Evolutionary conservation across 208 protist species (phyloP).

Genomic region (Leishmania guyanensis): DNA sequence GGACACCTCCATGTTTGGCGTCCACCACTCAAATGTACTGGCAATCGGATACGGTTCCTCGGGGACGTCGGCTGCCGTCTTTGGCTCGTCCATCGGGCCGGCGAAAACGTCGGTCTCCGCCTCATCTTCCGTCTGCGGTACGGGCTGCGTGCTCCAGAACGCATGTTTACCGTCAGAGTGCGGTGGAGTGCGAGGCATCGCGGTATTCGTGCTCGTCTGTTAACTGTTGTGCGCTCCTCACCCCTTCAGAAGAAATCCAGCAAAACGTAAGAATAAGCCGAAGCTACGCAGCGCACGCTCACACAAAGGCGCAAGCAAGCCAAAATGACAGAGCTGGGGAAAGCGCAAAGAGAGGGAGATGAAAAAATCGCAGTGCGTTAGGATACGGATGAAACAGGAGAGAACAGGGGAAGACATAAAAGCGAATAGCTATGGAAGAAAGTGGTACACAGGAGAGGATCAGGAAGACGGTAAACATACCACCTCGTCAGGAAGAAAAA

Average conservation of each 20-base stretch:
- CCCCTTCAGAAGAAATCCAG: not conserved
- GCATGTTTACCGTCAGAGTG: constrained; percentile 33
- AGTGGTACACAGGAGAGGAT: not conserved
- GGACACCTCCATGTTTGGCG: constrained; percentile 81
- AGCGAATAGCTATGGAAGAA: not conserved
- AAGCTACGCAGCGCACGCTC: not conserved
- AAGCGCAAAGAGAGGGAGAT: not conserved
- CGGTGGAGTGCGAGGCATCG: constrained; percentile 15
- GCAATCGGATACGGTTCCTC: constrained; percentile 92
- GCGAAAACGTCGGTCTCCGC: constrained; percentile 27
- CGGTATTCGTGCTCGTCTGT: not conserved
- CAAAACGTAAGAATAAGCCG: not conserved
- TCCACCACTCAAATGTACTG: constrained; percentile 95
- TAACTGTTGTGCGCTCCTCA: not conserved
- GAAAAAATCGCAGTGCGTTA: not conserved
- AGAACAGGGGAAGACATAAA: not conserved
- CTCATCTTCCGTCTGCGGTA: constrained; percentile 54
- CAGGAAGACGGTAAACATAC: not conserved
- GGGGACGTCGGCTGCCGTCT: constrained; percentile 87
- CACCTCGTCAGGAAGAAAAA: not conserved
- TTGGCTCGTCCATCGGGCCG: constrained; percentile 67
- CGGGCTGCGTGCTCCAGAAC: constrained; percentile 90
- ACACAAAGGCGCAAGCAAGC: not conserved
- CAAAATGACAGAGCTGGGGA: not conserved
- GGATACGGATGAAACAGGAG: not conserved